These are phyloP conservation scores for Mycena galopus DNA, from an alignment of 768 basidiomycete genomes.

Conservation along the genomic window DNA sequence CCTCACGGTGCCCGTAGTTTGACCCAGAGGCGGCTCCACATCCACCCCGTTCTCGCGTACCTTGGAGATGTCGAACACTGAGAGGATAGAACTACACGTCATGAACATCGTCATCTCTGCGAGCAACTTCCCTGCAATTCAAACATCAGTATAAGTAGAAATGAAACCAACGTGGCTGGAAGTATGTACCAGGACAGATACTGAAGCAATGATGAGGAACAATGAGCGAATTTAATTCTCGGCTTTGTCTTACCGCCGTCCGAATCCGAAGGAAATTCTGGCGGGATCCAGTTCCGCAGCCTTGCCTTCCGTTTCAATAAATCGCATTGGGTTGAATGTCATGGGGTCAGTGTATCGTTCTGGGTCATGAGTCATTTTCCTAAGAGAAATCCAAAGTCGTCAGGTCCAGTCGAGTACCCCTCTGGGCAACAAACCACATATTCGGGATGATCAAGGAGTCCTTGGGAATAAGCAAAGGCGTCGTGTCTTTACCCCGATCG, in stretches of 20 bases:
- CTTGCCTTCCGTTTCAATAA: conserved; percentile 16
- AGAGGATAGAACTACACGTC: conserved; percentile 18
- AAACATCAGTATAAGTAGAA: not conserved
- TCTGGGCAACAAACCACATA: not conserved
- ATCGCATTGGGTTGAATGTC: conserved; percentile 40
- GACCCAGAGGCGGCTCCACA: conserved; percentile 2
- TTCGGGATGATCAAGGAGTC: conserved; percentile 29
- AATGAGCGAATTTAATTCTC: too few species aligned
- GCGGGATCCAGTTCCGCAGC: conserved; percentile 39
- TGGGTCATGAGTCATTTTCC: not conserved
- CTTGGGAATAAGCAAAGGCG: conserved; percentile 40
- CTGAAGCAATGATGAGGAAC: not conserved
- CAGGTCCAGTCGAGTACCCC: too few species aligned
- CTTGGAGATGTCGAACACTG: conserved; percentile 24
- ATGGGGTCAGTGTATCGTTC: conserved; percentile 25
- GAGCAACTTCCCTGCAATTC: conserved; percentile 5
- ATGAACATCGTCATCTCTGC: conserved; percentile 12
- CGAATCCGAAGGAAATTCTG: conserved; percentile 18
- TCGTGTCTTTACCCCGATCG: conserved; percentile 25
- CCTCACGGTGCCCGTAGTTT: conserved; percentile 24
- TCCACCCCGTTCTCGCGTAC: conserved; percentile 11
- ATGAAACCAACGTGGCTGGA: not conserved
- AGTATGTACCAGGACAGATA: conserved; percentile 16
- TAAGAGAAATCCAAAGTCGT: too few species aligned
- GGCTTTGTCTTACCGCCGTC: conserved; percentile 14